Evolutionary conservation across 306 rosid species (phyloP), one percentile per base, ranked within the genome.

Genomic region (Castanospermum australe): DNA sequence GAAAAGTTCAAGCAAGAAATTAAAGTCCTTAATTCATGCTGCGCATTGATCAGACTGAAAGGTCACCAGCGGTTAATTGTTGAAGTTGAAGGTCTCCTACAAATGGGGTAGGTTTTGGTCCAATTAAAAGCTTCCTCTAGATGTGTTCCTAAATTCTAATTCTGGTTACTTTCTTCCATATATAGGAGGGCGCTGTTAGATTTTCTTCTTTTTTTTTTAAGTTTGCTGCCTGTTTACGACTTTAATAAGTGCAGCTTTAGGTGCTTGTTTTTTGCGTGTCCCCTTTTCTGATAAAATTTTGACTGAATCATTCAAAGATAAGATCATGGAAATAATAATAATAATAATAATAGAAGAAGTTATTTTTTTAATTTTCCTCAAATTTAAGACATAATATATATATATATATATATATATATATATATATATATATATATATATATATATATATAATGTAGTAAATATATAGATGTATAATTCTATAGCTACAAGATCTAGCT

Each of bases 241-340:
- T 32, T 21, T 76, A 20, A n/a, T 35, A 63, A 52, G 81, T 51
- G 71, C 33, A 55, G 44, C 64, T 66, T 80, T 54, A 64, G 22
- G n/a, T 45, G 50, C 67, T 39, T 60, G 51, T 45, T 8, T 36
- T 45, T 12, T 64, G 41, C 11, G 1, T 9, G 42, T 11, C 42
- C 42, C 35, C 1, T 2, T 24, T n/a, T 20, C 13, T 35, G 18
- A 73, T 6, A 30, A 64, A 41, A 67, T 55, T 79, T 76, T 66
- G 36, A 73, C 50, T 10, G 1, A 14, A 9, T 28, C 28, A 18
- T 62, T 71, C 14, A 63, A 70, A 39, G 13, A 24, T 22, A 45
- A 75, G 24, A 44, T 11, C n/a, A n/a, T n/a, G n/a, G n/a, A n/a
- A n/a, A n/a, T n/a, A n/a, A n/a, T 9, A 12, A 22, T 30, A 66